phyloP scores from a whole-genome alignment of 495 filamentous ascomycete species.

The Aspergillus cavernicola region DNA sequence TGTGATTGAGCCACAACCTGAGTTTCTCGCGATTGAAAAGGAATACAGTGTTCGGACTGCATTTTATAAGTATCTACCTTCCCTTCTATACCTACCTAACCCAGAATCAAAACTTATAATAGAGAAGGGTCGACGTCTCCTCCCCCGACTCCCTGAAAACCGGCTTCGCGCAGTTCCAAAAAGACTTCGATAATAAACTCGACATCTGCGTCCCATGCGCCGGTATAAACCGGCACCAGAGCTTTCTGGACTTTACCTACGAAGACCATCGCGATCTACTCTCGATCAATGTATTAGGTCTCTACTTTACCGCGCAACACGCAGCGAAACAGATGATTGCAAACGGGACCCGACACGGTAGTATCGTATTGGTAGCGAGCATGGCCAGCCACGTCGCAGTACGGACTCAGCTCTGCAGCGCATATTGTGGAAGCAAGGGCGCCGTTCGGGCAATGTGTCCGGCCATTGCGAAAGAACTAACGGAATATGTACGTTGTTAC shows the following conservation, averaged over 20 bases:
- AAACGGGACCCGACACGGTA: conserved; percentile 42
- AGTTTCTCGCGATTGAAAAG: conserved; percentile 30
- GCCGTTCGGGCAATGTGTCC: conserved; percentile 64
- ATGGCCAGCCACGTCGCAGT: conserved; percentile 50
- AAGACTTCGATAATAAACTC: conserved; percentile 37
- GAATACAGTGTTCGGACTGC: conserved; percentile 32
- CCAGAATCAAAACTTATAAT: background rate
- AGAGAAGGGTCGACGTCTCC: conserved; percentile 55
- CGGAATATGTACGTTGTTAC: conserved; percentile 25
- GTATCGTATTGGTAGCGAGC: conserved; percentile 46
- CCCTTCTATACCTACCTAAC: conserved; percentile 33
- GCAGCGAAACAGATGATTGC: conserved; percentile 47
- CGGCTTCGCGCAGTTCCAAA: conserved; percentile 44
- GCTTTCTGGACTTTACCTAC: conserved; percentile 40
- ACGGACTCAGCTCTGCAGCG: conserved; percentile 72
- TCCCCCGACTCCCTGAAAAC: conserved; percentile 56
- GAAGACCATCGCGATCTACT: conserved; percentile 42
- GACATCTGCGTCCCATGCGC: conserved; percentile 42
- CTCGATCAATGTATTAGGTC: conserved; percentile 31
- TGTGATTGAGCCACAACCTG: conserved; percentile 27
- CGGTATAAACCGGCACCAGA: conserved; percentile 35
- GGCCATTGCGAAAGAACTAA: conserved; percentile 61
- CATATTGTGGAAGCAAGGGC: conserved; percentile 66
- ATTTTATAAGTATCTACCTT: conserved; percentile 47
- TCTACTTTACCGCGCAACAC: conserved; percentile 42